These are phyloP conservation scores for Ustilago trichophora DNA, from an alignment of 1,284 basidiomycete species.

Conservation along the genomic window DNA sequence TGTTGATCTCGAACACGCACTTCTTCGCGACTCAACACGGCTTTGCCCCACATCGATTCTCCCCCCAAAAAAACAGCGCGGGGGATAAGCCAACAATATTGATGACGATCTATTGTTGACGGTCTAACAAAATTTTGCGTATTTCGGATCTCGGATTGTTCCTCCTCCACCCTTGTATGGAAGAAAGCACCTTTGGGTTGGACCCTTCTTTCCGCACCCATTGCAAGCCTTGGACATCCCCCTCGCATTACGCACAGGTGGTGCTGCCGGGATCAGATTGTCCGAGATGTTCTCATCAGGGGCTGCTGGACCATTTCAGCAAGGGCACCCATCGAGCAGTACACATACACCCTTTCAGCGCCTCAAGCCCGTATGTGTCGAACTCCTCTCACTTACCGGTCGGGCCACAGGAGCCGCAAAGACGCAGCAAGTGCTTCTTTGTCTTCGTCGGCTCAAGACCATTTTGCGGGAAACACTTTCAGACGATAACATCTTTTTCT, in stretches of 20 bases:
- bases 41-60: no score
- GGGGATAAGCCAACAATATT: no score
- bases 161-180: no score
- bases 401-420: background rate
- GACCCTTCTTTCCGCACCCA: no score
- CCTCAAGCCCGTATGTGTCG: slow-evolving; percentile 56
- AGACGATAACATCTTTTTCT: background rate
- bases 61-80: slow-evolving; percentile 2
- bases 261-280: background rate
- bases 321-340: background rate
- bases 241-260: no score
- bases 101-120: no score
- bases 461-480: slow-evolving; percentile 3
- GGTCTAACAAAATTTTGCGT: no score
- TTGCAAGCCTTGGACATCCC: no score
- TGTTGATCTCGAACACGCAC: no score
- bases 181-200: no score
- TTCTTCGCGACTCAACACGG: background rate
- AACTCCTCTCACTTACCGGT: slow-evolving; percentile 35
- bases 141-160: no score
- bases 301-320: slow-evolving; percentile 18
- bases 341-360: slow-evolving; percentile 32
- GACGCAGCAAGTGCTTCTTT: slow-evolving; percentile 7
- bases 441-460: slow-evolving; percentile 18
- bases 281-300: slow-evolving; percentile 22